Evolutionary conservation across 2,329 filamentous ascomycete genomes (phyloP), one percentile per base, ranked within the genome.

Genomic region (Plectosphaerella plurivora): DNA sequence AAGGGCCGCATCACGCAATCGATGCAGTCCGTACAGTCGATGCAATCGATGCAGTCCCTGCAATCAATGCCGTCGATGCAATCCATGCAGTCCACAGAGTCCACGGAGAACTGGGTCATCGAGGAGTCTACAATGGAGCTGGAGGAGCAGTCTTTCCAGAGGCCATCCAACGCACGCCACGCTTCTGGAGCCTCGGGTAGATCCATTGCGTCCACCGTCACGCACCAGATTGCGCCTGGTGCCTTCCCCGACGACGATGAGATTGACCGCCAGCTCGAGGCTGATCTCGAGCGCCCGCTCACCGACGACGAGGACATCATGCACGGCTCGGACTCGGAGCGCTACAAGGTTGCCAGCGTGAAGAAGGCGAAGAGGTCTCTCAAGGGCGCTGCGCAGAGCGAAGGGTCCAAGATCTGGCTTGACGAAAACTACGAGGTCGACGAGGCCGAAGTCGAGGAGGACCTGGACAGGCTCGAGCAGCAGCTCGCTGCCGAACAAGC

Each of bases 221-320:
- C 71, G 2, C 53, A 72, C 5, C 63, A 64, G 36, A 64, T 61
- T 4, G 65, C 71, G 5, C 62, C 73, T n/a, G 68, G 69, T 15
- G 67, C 67, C 5, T 67, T 80, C 11, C 77, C 79, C 0, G 75
- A 82, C 51, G 84, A 89, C 55, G 80, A 83, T 2, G 85, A 88
- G 56, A 78, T 89, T 37, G 83, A 89, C 49, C 78, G 79, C 20
- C 82, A 82, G 47, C 71, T 89, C 1, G 79, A 87, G 60, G 83
- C 80, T 2, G 86, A 87, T 53, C 74, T 89, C 10, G 81, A 86
- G 44, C 72, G 75, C 28, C 79, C 76, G 1, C 62, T 79, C 24
- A 77, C 74, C 2, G 78, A 84, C 28, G 76, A 79, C 14, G 81
- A 83, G 45, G 73, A 75, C 35, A 65, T 75, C 8, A 68, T 68